A percentile compares a stretch with the other conserved stretches of the same genome.
Evolutionary conservation across 1,284 basidiomycete genomes (phyloP).

Genomic region (Puccinia brachypodii): DNA sequence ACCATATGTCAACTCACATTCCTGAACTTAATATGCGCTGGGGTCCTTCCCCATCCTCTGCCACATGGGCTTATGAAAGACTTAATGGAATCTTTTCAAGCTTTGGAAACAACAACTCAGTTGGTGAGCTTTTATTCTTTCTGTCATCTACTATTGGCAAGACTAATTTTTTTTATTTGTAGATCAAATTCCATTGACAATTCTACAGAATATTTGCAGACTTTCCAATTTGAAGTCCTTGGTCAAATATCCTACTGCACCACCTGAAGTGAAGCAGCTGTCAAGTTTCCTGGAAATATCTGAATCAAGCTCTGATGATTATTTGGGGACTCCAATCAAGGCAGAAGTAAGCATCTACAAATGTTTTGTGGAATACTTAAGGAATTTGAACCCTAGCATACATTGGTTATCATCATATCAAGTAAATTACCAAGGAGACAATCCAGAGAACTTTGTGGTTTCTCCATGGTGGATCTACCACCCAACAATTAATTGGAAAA

Average conservation of each 20-base stretch:
- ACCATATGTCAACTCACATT: constrained; percentile 17
- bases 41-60: neutral
- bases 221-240: neutral
- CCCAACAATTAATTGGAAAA: constrained; percentile 4
- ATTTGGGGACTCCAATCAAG: neutral
- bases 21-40: constrained; percentile 5
- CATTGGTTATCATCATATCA: neutral
- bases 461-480: constrained; percentile 18
- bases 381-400: neutral
- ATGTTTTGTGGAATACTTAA: constrained; percentile 8
- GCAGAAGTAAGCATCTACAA: neutral
- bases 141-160: no score
- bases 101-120: neutral
- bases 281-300: neutral
- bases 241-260: neutral
- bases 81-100: constrained; percentile 11
- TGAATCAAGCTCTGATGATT: constrained; percentile 2
- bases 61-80: constrained; percentile 29
- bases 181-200: neutral
- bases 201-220: constrained; percentile 2
- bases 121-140: constrained; percentile 6
- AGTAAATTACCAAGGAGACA: neutral
- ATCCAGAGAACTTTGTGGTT: neutral
- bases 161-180: neutral
- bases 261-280: constrained; percentile 6